Evolutionary conservation across 306 rosid genomes (phyloP), one percentile per base, ranked within the genome.

Genomic region (Nissolia schottii): DNA sequence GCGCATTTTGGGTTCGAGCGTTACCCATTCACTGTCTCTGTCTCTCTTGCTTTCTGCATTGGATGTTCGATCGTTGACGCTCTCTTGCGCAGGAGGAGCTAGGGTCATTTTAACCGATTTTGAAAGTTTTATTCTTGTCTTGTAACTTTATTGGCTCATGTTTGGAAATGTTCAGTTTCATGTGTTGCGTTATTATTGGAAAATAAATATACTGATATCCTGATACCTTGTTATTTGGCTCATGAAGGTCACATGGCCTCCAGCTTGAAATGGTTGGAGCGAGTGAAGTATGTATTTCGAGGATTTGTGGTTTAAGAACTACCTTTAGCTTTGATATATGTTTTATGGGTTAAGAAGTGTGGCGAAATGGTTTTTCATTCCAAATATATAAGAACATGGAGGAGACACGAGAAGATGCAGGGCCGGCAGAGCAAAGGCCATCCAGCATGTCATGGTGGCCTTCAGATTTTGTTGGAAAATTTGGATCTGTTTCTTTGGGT

Each of bases 401-500:
- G 82, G 90, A 87, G 79, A 81, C 81, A 80, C 90, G 66, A 82
- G 94, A 87, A 56, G 96, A 86, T 79, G 85, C 87, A 49, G 87
- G 86, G 65, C 70, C 77, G 23, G 56, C 86, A 80, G 96, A 81
- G 78, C 95, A 81, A 81, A 86, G 86, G 80, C 89, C 86, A 82
- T 80, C 97, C 54, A 89, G 81, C 76, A 60, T 92, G 79, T 83
- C 96, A 40, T 88, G 90, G 88, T 91, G 97, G 99, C 81, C 96
- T 67, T 86, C 99, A 83, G 91, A 94, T 81, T 91, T 91, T 11
- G 73, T 82, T 55, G 92, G 86, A 49, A 87, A 83, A 57, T 85
- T 94, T 85, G 96, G 82, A 84, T 89, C 97, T 72, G 93, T 85
- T 79, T 86, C 92, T 48, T 78, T 94, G 86, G 94, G 81, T 51